Evolutionary conservation across 1,284 basidiomycete species (phyloP).

Genomic region (Ganoderma boninense): DNA sequence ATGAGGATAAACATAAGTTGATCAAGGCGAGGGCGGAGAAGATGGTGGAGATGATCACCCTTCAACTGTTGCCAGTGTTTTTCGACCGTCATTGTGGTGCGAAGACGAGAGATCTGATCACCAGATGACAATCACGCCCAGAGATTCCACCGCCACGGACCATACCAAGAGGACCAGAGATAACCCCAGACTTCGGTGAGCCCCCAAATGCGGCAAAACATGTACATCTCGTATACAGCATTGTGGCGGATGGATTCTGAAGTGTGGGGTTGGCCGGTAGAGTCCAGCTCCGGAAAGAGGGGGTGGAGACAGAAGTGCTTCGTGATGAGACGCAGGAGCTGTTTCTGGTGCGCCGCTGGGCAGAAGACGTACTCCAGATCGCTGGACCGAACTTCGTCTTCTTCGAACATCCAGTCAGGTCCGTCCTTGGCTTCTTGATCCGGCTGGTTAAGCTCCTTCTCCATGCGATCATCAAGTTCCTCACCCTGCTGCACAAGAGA

Average conservation of each 20-base stretch:
- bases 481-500: background rate
- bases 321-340: conserved; percentile 21
- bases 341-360: conserved; percentile 21
- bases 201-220: conserved; percentile 19
- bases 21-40: conserved; percentile 28
- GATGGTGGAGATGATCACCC: conserved; percentile 6
- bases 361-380: conserved; percentile 24
- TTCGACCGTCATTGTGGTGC: conserved; percentile 33
- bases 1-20: conserved; percentile 20
- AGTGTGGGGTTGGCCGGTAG: background rate
- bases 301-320: conserved; percentile 29
- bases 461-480: background rate
- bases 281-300: conserved; percentile 28
- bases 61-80: conserved; percentile 29
- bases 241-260: conserved; percentile 19
- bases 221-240: conserved; percentile 28
- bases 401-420: background rate
- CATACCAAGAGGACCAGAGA: conserved; percentile 32
- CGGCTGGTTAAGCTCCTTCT: background rate
- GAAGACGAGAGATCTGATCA: conserved; percentile 16
- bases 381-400: background rate
- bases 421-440: background rate
- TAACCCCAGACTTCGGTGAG: conserved; percentile 31
- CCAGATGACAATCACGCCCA: conserved; percentile 23
- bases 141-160: conserved; percentile 18